Percentiles rank a stretch among this genome's conserved stretches.
phyloP scores from a whole-genome alignment of 805 yeast species.

The Jamesozyma rosinii region DNA sequence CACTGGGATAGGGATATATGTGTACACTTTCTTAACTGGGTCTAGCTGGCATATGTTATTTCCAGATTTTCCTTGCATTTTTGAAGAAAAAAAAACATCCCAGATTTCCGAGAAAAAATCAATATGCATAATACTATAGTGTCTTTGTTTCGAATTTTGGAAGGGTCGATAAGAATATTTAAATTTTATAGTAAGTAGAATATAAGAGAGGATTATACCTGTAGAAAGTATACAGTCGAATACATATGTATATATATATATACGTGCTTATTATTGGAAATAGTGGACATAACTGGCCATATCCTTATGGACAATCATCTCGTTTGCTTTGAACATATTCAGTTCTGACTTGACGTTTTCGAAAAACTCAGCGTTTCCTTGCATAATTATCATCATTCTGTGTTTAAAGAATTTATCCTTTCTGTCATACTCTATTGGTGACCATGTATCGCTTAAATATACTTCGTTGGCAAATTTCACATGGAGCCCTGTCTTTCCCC shows the following conservation, averaged over 20 bases:
- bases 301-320: conserved; percentile 59
- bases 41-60: background rate
- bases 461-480: conserved; percentile 22
- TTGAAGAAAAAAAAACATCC: background rate
- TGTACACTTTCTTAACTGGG: background rate
- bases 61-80: background rate
- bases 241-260: background rate
- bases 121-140: no score
- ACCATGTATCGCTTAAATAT: conserved; percentile 23
- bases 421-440: conserved; percentile 24
- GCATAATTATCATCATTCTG: conserved; percentile 13
- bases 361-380: conserved; percentile 14
- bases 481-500: background rate
- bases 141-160: background rate
- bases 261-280: background rate
- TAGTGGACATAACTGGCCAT: conserved; percentile 56
- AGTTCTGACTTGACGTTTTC: conserved; percentile 49
- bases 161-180: background rate
- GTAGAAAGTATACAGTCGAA: background rate
- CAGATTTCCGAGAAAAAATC: no score
- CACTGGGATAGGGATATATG: no score
- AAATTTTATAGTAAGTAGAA: no score
- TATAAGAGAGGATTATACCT: no score
- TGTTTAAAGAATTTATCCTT: conserved; percentile 19
- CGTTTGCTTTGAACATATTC: conserved; percentile 51